Evolutionary conservation across 768 basidiomycete species (phyloP), one percentile per base, ranked within the genome.

Genomic region (Trametes cubensis): DNA sequence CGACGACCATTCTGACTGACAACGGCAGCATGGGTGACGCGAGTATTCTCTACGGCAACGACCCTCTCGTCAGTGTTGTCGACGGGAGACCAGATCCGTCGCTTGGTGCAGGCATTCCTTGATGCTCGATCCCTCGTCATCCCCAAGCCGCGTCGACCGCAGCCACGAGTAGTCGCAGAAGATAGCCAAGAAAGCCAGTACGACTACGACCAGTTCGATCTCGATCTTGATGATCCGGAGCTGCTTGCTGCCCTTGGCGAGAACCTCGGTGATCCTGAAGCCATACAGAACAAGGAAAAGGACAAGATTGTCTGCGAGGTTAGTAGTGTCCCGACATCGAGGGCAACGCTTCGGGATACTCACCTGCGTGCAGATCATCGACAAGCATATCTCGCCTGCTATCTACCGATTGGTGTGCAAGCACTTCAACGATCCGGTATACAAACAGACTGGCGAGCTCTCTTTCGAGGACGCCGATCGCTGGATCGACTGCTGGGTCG

Each of bases 181-280:
- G 83, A 82, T 40, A 81, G 80, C 46, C 83, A 85, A 67, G 92
- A 93, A 62, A 92, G 88, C 64, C 91, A 95, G 69, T 90, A 93
- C 58, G 85, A 88, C 55, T 94, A 85, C 64, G 84, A 81, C 17
- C 76, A 77, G 46, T 69, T 87, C 42, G 82, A 85, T 62, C 74
- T 88, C 49, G 84, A 88, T 57, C 77, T 86, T 23, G 75, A 83
- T 55, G 89, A 92, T 66, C 86, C 85, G 21, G 80, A 78, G 17
- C 70, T 90, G 1, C 68, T 82, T 18, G 85, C 83, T 28, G 78
- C 85, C 7, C 77, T 90, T 7, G 82, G 79, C 18, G 77, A 74
- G 11, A 74, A 71, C 15, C 72, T 61, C 2, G 67, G 68, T 5
- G 58, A 66, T 7, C 41, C 70, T n/a, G 59, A 55, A 5, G 61